These are phyloP conservation scores for Lichenothelia convexa DNA, from an alignment of 495 filamentous ascomycete genomes.

Conservation along the genomic window DNA sequence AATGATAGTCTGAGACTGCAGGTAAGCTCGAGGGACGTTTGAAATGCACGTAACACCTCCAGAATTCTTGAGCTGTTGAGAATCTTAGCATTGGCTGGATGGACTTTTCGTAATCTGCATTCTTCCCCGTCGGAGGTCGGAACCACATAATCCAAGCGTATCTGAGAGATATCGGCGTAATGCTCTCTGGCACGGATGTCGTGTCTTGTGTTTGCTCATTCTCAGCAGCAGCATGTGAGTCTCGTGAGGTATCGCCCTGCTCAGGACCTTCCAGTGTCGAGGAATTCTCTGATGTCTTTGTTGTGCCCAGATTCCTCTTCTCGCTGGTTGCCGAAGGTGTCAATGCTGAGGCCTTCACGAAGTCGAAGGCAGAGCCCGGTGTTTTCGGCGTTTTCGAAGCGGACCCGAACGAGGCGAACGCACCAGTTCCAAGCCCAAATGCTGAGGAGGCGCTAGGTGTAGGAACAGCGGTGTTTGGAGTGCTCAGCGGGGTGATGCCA, in stretches of 20 bases:
- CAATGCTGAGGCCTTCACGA: constrained; percentile 26
- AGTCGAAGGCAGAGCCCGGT: constrained; percentile 62
- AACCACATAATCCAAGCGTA: constrained; percentile 96
- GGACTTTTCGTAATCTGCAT: constrained; percentile 96
- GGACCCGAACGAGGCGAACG: constrained; percentile 90
- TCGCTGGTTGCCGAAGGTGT: constrained; percentile 38
- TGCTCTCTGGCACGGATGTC: constrained; percentile 8
- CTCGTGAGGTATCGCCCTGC: not conserved
- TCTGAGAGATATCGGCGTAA: constrained; percentile 34
- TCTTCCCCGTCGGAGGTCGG: constrained; percentile 84
- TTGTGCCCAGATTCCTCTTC: constrained; percentile 35
- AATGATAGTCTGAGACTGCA: constrained; percentile 90
- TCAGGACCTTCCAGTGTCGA: not conserved
- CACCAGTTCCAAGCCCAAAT: constrained; percentile 84
- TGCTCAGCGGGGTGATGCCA: constrained; percentile 51
- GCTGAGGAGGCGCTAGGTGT: constrained; percentile 75
- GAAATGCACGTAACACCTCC: constrained; percentile 75
- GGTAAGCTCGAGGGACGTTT: constrained; percentile 77
- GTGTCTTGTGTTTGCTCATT: no score
- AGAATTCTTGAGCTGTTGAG: constrained; percentile 77
- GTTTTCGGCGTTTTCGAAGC: constrained; percentile 73
- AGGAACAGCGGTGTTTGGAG: constrained; percentile 58
- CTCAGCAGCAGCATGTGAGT: no score
- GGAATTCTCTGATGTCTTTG: constrained; percentile 17
- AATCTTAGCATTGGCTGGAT: constrained; percentile 69